phyloP scores from a whole-genome alignment of 345 rosid genomes.

The Lagerstroemia speciosa region DNA sequence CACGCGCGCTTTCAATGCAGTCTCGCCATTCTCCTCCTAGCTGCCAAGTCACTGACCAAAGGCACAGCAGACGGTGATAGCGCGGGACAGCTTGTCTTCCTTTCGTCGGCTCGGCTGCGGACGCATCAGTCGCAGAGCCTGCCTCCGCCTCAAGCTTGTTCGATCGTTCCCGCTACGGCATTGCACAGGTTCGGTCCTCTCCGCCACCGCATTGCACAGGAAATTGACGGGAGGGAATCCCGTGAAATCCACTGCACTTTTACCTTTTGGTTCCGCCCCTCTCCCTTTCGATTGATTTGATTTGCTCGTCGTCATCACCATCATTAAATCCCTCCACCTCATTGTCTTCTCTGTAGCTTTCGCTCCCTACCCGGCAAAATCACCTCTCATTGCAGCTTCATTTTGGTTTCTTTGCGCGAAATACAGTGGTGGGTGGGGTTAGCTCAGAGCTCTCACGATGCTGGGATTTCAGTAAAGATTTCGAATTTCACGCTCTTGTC shows the following conservation, averaged over 20 bases:
- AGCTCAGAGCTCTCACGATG: not conserved
- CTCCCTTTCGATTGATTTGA: not conserved
- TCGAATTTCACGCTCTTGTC: not conserved
- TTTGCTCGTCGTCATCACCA: not conserved
- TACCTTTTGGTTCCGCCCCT: not conserved
- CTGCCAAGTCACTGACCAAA: not conserved
- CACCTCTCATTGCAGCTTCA: not conserved
- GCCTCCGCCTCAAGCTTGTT: not conserved
- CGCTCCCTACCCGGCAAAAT: no score
- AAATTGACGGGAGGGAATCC: constrained; percentile 3
- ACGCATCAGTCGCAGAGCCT: not conserved
- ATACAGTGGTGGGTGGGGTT: not conserved
- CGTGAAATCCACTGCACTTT: not conserved
- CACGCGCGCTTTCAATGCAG: not conserved
- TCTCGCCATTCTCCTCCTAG: not conserved
- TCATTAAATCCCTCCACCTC: not conserved
- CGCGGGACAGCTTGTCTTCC: not conserved
- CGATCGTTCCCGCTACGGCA: not conserved
- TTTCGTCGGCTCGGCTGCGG: not conserved
- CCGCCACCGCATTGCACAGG: not conserved
- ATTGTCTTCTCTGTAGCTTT: not conserved
- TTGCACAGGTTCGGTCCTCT: no score
- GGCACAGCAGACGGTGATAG: not conserved
- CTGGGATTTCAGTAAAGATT: not conserved
- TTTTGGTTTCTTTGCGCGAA: not conserved